phyloP scores from a whole-genome alignment of 345 rosid genomes.

The Euphorbia lathyris region DNA sequence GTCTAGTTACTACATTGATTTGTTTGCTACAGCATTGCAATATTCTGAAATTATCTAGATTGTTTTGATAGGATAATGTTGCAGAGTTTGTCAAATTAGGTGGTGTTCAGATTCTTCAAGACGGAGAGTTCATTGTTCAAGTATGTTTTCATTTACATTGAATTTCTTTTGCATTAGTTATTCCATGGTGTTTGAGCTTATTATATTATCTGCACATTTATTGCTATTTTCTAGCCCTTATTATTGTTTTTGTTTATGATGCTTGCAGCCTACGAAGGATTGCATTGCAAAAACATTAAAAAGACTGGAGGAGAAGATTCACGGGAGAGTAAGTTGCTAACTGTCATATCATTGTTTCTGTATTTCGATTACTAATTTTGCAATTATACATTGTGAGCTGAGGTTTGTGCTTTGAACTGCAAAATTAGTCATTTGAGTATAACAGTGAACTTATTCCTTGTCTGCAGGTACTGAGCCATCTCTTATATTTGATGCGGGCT shows the following conservation, averaged over 20 bases:
- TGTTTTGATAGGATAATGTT: conserved; percentile 49
- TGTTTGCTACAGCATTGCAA: neutral
- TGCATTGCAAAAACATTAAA: conserved; percentile 66
- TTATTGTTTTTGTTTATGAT: conserved; percentile 3
- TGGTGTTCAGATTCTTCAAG: conserved; percentile 60
- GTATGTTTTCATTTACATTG: conserved; percentile 33
- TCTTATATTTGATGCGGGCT: conserved; percentile 52
- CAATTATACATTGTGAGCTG: neutral
- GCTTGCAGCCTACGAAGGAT: conserved; percentile 60
- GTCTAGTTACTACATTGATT: no score
- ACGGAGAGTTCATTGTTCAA: conserved; percentile 52
- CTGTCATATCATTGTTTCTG: neutral
- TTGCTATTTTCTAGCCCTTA: neutral
- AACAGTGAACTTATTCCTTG: conserved; percentile 4
- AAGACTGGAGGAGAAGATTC: conserved; percentile 64
- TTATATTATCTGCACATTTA: neutral
- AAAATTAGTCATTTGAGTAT: neutral
- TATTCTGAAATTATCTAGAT: neutral
- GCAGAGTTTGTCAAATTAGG: conserved; percentile 59
- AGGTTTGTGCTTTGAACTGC: neutral
- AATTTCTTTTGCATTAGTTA: conserved; percentile 1
- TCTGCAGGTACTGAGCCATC: conserved; percentile 50
- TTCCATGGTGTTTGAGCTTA: neutral
- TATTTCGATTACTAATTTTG: neutral
- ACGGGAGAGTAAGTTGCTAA: conserved; percentile 50